These are phyloP conservation scores for Excoecaria cochinchinensis DNA, from an alignment of 345 rosid species.

Conservation along the genomic window DNA sequence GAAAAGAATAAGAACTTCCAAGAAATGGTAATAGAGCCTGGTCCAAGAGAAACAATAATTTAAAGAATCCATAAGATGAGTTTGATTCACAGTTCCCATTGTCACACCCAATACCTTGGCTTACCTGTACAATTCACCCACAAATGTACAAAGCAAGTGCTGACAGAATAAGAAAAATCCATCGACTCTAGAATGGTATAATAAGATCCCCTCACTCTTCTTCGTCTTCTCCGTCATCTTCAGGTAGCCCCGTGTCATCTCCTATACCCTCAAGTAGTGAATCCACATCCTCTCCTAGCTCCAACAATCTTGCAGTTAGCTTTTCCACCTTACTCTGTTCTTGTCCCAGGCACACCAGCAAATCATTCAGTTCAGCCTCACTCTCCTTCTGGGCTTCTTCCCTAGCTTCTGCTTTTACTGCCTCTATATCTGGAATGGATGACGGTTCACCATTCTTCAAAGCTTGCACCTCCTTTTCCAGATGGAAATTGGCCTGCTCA, in stretches of 20 bases:
- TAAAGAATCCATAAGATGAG: background rate
- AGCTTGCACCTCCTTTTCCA: constrained; percentile 74
- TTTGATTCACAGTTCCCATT: background rate
- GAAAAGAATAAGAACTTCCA: too few relatives aligned
- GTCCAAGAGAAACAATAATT: background rate
- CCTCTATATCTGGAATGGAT: constrained; percentile 50
- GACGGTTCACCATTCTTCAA: constrained; percentile 59
- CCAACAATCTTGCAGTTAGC: constrained; percentile 63
- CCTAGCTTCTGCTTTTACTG: constrained; percentile 72
- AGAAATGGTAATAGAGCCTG: background rate
- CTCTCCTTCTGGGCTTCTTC: constrained; percentile 97
- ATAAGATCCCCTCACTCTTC: constrained; percentile 3
- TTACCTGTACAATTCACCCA: constrained; percentile 24
- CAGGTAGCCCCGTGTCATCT: constrained; percentile 75
- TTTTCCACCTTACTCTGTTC: constrained; percentile 96
- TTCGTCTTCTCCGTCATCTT: constrained; percentile 53
- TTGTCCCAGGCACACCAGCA: constrained; percentile 96
- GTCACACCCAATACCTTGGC: background rate
- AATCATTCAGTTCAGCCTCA: constrained; percentile 86
- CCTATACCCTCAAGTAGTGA: constrained; percentile 84
- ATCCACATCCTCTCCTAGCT: constrained; percentile 87
- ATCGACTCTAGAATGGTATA: background rate
- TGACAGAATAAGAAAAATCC: background rate
- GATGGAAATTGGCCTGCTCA: constrained; percentile 73
- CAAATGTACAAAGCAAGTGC: constrained; percentile 16